Percentiles rank a stretch among this genome's conserved stretches.
Evolutionary conservation across 148 eudicot species (phyloP).

Genomic region (Diospyros lotus): DNA sequence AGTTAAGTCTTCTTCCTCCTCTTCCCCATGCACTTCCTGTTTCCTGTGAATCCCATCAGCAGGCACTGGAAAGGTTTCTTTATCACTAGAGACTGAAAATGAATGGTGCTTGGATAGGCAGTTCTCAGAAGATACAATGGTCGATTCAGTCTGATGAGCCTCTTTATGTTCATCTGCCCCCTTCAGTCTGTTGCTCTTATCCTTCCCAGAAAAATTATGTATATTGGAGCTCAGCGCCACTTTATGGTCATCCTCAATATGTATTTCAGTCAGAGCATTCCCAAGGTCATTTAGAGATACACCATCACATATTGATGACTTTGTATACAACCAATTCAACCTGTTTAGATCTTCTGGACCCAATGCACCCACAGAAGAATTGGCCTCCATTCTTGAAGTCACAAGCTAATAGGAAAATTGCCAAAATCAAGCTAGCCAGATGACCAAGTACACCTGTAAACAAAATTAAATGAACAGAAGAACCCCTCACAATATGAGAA

Average conservation of each 20-base stretch:
- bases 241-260: constrained; percentile 25
- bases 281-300: constrained; percentile 39
- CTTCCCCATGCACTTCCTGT: constrained; percentile 9
- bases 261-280: constrained; percentile 33
- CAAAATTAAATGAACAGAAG: background rate
- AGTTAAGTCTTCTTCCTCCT: constrained; percentile 21
- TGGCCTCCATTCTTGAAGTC: constrained; percentile 41
- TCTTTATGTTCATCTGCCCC: constrained; percentile 24
- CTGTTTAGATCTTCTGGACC: constrained; percentile 24
- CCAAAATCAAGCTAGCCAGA: background rate
- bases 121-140: constrained; percentile 27
- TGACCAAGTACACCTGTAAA: background rate
- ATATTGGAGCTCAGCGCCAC: constrained; percentile 11
- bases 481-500: background rate
- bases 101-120: constrained; percentile 40
- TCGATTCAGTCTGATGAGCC: constrained; percentile 7
- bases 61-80: constrained; percentile 8
- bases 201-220: constrained; percentile 16
- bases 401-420: constrained; percentile 15
- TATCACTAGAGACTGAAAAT: constrained; percentile 26
- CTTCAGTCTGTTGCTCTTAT: constrained; percentile 22
- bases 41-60: constrained; percentile 10
- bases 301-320: constrained; percentile 17
- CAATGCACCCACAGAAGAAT: constrained; percentile 14
- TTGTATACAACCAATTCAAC: constrained; percentile 19